A percentile compares a stretch with the other conserved stretches of the same genome.
Conservation (phyloP, 805 yeast species). For the Candida incommunis region DNA sequence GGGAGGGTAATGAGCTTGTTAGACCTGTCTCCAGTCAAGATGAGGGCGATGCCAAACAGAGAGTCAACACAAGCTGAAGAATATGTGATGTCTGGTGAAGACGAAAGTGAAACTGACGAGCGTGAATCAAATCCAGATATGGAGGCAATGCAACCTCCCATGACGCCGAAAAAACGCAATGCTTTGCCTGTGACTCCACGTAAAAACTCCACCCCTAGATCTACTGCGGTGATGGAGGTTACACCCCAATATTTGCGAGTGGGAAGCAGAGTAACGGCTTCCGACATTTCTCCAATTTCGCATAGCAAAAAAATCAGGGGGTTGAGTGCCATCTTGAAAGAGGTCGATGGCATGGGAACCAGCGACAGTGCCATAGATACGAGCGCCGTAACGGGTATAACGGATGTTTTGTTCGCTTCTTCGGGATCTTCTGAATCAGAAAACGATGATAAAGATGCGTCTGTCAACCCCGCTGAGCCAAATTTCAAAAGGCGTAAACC, state of each 20-base stretch:
- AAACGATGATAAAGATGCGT: not conserved
- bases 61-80: not conserved
- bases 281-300: not conserved
- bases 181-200: not conserved
- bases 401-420: not conserved
- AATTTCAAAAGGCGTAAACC: not conserved
- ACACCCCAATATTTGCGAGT: not conserved
- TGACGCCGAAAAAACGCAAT: not conserved
- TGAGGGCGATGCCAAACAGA: not conserved
- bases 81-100: not conserved
- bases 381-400: not conserved
- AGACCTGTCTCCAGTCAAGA: not conserved
- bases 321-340: not conserved
- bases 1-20: not conserved
- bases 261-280: not conserved
- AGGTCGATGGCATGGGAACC: not conserved
- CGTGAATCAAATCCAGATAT: not conserved
- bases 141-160: not conserved
- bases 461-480: not conserved
- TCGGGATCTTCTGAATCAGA: not conserved
- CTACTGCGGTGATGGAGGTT: not conserved
- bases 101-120: not conserved
- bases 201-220: not conserved
- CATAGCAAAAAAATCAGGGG: not conserved
- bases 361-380: not conserved